Conservation (phyloP, 495 filamentous ascomycete genomes). For the Elasticomyces elasticus region DNA sequence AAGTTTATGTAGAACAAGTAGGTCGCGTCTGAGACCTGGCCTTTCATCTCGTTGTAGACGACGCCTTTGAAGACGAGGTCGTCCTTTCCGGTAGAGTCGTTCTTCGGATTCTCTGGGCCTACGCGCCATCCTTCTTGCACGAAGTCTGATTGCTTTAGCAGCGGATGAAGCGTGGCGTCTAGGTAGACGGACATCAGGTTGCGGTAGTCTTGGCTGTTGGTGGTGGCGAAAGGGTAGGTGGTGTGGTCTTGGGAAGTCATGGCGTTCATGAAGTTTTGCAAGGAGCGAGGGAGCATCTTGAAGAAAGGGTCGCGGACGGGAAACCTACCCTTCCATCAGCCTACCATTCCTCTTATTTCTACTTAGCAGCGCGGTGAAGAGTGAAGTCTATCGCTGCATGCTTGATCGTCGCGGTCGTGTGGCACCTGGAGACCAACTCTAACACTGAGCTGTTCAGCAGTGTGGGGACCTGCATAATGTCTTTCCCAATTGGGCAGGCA, state of each 20-base stretch:
- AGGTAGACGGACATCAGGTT: conserved; percentile 96
- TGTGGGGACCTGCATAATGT: no score
- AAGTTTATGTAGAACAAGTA: conserved; percentile 93
- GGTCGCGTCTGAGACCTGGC: conserved; percentile 93
- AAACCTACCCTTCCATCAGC: conserved; percentile 49
- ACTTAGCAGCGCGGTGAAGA: no score
- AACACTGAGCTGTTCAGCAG: no score
- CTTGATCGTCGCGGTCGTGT: no score
- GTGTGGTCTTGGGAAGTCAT: conserved; percentile 94
- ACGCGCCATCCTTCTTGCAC: conserved; percentile 94
- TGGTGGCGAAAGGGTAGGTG: conserved; percentile 96
- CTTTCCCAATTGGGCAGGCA: no score
- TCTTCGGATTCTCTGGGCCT: conserved; percentile 75
- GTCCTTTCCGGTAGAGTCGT: conserved; percentile 34
- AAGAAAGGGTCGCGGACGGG: conserved; percentile 97
- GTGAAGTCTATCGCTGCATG: no score
- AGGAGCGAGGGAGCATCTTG: conserved; percentile 95
- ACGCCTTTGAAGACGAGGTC: conserved; percentile 91
- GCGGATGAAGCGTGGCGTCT: conserved; percentile 80
- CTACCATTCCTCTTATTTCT: background rate
- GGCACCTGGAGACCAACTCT: no score
- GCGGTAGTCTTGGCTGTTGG: conserved; percentile 88
- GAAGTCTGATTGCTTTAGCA: conserved; percentile 85
- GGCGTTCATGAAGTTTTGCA: conserved; percentile 99
- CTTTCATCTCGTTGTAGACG: conserved; percentile 99